Percentiles rank a stretch among this genome's conserved stretches.
Evolutionary conservation across 2,329 filamentous ascomycete species (phyloP).

Genomic region (Ramularia endophylla): DNA sequence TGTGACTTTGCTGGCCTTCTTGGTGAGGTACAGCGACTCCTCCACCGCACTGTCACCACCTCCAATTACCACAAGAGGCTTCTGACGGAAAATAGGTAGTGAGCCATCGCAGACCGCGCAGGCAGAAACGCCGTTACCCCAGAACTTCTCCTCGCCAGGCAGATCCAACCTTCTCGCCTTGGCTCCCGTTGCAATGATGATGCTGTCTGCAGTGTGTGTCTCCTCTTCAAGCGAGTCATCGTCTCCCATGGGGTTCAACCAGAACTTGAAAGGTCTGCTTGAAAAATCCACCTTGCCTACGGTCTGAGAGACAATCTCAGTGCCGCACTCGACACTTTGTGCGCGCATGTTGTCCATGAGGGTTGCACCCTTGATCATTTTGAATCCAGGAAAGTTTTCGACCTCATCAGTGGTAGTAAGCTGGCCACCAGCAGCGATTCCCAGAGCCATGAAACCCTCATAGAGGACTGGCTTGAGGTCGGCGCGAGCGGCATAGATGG

Average conservation of each 20-base stretch:
- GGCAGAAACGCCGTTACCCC: constrained; percentile 93
- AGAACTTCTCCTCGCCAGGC: constrained; percentile 87
- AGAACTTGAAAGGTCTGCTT: constrained; percentile 81
- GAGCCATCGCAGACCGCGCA: constrained; percentile 98
- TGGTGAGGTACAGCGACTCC: constrained; percentile 94
- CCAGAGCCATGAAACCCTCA: constrained; percentile 96
- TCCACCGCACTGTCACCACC: constrained; percentile 96
- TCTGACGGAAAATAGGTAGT: constrained; percentile 94
- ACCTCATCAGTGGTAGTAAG: constrained; percentile 97
- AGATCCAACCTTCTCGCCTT: constrained; percentile 80
- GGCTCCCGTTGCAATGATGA: constrained; percentile 94
- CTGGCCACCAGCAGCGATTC: constrained; percentile 92
- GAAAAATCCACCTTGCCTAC: constrained; percentile 83
- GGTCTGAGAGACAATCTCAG: constrained; percentile 87
- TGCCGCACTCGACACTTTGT: constrained; percentile 89
- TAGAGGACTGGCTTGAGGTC: constrained; percentile 94
- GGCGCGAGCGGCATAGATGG: constrained; percentile 90
- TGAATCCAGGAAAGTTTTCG: constrained; percentile 97
- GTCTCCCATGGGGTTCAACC: constrained; percentile 68
- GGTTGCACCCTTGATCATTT: constrained; percentile 76
- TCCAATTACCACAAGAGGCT: constrained; percentile 91
- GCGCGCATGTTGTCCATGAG: constrained; percentile 95
- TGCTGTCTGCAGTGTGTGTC: constrained; percentile 75
- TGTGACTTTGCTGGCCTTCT: constrained; percentile 92
- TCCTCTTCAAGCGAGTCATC: constrained; percentile 63